Evolutionary conservation across 2,329 filamentous ascomycete genomes (phyloP).

Genomic region (Purpureocillium lavendulum): DNA sequence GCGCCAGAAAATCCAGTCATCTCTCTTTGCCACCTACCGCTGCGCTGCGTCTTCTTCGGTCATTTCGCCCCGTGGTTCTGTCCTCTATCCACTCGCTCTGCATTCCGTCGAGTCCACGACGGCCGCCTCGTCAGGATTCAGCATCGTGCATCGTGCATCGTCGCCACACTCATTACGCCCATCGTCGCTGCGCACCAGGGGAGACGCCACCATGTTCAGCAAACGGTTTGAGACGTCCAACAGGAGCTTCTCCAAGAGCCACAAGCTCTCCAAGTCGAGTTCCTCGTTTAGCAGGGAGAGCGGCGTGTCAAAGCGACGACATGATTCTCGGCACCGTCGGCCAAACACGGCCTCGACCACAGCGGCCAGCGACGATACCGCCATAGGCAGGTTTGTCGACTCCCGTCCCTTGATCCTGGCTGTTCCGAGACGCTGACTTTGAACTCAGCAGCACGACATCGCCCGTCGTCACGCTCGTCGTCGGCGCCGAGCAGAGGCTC

Average conservation of each 20-base stretch:
- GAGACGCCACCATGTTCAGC: conserved; percentile 32
- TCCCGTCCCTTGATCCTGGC: neutral
- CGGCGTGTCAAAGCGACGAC: conserved; percentile 46
- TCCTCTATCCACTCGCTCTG: too few relatives aligned
- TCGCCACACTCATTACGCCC: neutral
- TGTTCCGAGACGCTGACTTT: neutral
- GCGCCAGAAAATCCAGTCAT: too few relatives aligned
- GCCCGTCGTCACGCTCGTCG: conserved; percentile 69
- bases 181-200: neutral
- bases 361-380: conserved; percentile 26
- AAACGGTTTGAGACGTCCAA: conserved; percentile 34
- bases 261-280: conserved; percentile 40
- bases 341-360: conserved; percentile 37
- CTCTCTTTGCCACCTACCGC: too few relatives aligned
- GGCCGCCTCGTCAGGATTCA: too few relatives aligned
- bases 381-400: conserved; percentile 34
- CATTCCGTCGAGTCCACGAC: too few relatives aligned
- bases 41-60: too few relatives aligned
- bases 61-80: too few relatives aligned
- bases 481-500: conserved; percentile 74
- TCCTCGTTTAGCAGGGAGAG: conserved; percentile 47
- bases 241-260: conserved; percentile 46
- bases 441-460: conserved; percentile 46
- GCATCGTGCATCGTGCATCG: neutral
- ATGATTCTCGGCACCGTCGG: conserved; percentile 39